Base-by-base conservation (phyloP, 768 basidiomycete genomes). In the Boletus sensibilis region DNA sequence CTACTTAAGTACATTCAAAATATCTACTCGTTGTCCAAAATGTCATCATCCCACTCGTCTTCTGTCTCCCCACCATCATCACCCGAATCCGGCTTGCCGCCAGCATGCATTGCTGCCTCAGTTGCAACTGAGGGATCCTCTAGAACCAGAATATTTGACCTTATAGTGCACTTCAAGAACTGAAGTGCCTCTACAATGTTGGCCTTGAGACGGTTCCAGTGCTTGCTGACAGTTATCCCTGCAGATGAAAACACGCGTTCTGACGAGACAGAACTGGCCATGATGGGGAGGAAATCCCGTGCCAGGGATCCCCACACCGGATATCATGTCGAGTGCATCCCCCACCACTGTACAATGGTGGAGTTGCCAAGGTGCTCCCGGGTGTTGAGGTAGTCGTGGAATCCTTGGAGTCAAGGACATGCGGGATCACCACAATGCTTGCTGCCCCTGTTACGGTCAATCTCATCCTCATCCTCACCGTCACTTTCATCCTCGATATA, bases 291-390 rank as follows among this genome's bases (percentile, higher is more conserved):
- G 2, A 37, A 59, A 18, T 59, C 40, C 29, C 12, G 2, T 18
- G 18, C 45, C 6, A 59, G 34, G 2, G 58, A 56, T 35, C 27
- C 55, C 45, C 50, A 59, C 1, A 59, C 55, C n/a, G 40, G 50
- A 18, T 52, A 59, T 10, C 1, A 6, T 1, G 3, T 2, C 0
- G 39, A 55, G 2, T 56, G 43, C 13, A 56, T 46, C 1, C 54
- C 39, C 44, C 54, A 59, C 58, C 54, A 59, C 20, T 56, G 54
- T 2, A 59, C 13, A 6, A 59, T 42, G 31, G 39, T 50, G 49
- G 39, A 4, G 18, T 51, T 5, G 4, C 49, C 49, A 42, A 56
- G 49, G 4, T 56, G 33, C 12, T 59, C 41, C 35, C 9, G 4
- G 0, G 3, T 23, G 18, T 51, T 59, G 54, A 59, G 54, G 34